phyloP scores from a whole-genome alignment of 2,329 filamentous ascomycete species.

The Alternaria triticimaculans region DNA sequence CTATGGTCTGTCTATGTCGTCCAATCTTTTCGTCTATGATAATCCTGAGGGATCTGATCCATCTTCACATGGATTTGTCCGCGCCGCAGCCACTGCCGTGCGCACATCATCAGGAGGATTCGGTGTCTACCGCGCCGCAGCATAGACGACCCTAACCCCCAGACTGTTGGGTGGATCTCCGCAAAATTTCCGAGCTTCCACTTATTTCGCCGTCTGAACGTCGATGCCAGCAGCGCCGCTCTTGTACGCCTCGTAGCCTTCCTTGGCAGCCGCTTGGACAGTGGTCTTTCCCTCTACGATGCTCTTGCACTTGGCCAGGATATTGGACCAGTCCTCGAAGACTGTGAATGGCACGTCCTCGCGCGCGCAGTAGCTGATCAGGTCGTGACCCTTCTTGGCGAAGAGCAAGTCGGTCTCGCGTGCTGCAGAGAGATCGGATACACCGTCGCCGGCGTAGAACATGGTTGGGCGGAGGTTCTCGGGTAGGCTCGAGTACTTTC shows the following conservation, averaged over 20 bases:
- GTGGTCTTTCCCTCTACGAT: constrained; percentile 75
- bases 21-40: background rate
- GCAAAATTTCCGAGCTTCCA: background rate
- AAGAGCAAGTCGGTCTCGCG: constrained; percentile 93
- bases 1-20: constrained; percentile 20
- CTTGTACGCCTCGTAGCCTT: constrained; percentile 57
- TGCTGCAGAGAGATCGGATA: constrained; percentile 65
- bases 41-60: background rate
- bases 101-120: background rate
- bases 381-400: constrained; percentile 88
- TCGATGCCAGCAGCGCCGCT: constrained; percentile 51
- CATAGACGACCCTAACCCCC: background rate
- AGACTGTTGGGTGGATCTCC: background rate
- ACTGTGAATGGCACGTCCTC: constrained; percentile 86
- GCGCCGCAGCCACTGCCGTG: background rate
- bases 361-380: constrained; percentile 84
- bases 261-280: constrained; percentile 71
- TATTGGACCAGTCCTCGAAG: constrained; percentile 84
- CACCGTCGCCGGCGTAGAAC: constrained; percentile 80
- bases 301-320: constrained; percentile 76
- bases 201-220: constrained; percentile 26
- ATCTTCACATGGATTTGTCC: background rate
- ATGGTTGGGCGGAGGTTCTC: constrained; percentile 74
- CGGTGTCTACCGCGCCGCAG: background rate
- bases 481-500: constrained; percentile 80